A percentile compares a stretch with the other conserved stretches of the same genome.
phyloP scores from a whole-genome alignment of 2,329 filamentous ascomycete species.

The Pezizomycotina sp. region DNA sequence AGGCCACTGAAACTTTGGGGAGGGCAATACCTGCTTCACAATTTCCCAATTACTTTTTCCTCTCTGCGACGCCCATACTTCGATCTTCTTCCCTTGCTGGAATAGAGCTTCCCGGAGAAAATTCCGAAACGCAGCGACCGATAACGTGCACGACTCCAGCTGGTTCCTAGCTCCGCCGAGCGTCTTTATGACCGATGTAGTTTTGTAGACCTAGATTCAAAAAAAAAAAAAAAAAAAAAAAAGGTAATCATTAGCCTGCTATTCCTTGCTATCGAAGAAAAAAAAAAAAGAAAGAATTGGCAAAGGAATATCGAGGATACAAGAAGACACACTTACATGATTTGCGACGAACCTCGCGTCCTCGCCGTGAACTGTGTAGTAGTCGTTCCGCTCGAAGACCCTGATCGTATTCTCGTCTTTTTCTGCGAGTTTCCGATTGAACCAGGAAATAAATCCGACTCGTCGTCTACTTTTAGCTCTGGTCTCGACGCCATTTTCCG shows the following conservation, averaged over 20 bases:
- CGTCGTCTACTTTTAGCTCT: constrained; percentile 73
- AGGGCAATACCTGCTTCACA: constrained; percentile 67
- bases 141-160: constrained; percentile 87
- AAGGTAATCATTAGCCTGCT: not conserved
- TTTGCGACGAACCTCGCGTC: constrained; percentile 71
- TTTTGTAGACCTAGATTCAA: constrained; percentile 65
- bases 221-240: constrained; percentile 1
- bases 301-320: not conserved
- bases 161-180: constrained; percentile 54
- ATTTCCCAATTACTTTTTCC: constrained; percentile 85
- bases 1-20: too few species aligned
- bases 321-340: constrained; percentile 37
- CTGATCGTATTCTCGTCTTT: constrained; percentile 61
- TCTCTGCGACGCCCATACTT: constrained; percentile 65
- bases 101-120: constrained; percentile 91
- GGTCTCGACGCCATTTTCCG: constrained; percentile 52
- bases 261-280: not conserved
- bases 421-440: constrained; percentile 64
- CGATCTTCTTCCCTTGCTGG: constrained; percentile 72
- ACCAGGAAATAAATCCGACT: constrained; percentile 93
- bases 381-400: constrained; percentile 87
- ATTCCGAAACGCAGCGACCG: constrained; percentile 82
- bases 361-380: constrained; percentile 82
- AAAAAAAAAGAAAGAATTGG: constrained; percentile 1
- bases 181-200: constrained; percentile 82